These are phyloP conservation scores for Phaeosphaeriaceae sp. DNA, from an alignment of 2,329 filamentous ascomycete species.

Conservation along the genomic window DNA sequence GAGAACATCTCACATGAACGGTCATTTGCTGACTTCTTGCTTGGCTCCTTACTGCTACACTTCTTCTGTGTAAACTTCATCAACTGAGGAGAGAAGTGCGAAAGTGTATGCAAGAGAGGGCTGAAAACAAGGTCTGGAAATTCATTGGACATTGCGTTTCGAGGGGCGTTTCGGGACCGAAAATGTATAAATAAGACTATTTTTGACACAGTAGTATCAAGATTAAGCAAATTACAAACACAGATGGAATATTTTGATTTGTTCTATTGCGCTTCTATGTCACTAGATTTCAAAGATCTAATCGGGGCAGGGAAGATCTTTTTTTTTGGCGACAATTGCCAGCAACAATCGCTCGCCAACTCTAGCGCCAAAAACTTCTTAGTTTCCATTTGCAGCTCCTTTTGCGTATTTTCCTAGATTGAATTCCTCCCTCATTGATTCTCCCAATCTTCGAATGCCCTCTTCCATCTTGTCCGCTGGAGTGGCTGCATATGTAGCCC, in stretches of 20 bases:
- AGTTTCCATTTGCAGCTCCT: slow-evolving; percentile 2
- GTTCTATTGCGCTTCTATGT: background rate
- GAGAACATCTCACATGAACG: slow-evolving; percentile 78
- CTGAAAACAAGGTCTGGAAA: background rate
- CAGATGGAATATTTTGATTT: background rate
- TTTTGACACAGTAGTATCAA: background rate
- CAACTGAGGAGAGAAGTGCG: slow-evolving; percentile 67
- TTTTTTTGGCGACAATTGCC: too few species aligned
- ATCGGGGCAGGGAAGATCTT: too few species aligned
- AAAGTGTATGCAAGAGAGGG: background rate
- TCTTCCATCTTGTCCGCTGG: slow-evolving; percentile 59
- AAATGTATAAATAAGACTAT: background rate
- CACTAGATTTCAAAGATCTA: background rate
- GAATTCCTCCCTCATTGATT: slow-evolving; percentile 71
- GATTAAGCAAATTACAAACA: too few species aligned
- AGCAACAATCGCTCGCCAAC: too few species aligned
- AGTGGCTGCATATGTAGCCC: slow-evolving; percentile 87
- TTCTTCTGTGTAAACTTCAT: slow-evolving; percentile 99
- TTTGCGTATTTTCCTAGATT: slow-evolving; percentile 44
- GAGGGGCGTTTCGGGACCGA: background rate
- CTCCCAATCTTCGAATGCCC: slow-evolving; percentile 69
- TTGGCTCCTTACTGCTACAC: slow-evolving; percentile 93
- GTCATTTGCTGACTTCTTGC: slow-evolving; percentile 94
- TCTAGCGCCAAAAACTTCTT: background rate
- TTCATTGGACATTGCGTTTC: background rate